A percentile compares a stretch with the other conserved stretches of the same genome.
Evolutionary conservation across 306 rosid species (phyloP).

Genomic region (Medicago arabica): DNA sequence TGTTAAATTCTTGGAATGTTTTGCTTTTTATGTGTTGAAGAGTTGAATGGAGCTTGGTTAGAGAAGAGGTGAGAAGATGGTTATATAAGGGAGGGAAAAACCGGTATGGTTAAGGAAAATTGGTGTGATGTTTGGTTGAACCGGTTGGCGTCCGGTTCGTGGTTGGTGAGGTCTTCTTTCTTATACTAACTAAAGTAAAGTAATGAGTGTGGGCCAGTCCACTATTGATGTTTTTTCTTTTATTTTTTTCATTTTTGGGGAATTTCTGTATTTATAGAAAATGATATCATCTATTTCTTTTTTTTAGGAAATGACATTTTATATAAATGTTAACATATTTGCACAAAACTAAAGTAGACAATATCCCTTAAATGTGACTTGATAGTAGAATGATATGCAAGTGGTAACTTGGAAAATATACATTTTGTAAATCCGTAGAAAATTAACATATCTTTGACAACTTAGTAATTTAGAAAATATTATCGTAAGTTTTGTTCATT

Average conservation of each 20-base stretch:
- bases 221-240: neutral
- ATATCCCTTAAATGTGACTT: too few species aligned
- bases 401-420: too few species aligned
- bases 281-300: too few species aligned
- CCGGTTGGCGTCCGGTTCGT: constrained; percentile 65
- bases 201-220: constrained; percentile 4
- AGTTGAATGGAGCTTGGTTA: constrained; percentile 23
- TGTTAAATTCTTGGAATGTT: neutral
- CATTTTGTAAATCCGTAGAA: too few species aligned
- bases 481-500: too few species aligned
- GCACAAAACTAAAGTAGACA: too few species aligned
- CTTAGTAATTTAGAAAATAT: too few species aligned
- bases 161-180: constrained; percentile 65
- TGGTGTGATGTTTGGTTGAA: constrained; percentile 44
- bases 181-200: neutral
- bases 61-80: neutral
- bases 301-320: neutral
- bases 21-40: neutral
- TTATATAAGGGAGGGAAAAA: constrained; percentile 33
- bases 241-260: neutral
- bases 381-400: too few species aligned
- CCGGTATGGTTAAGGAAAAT: constrained; percentile 35
- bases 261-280: constrained; percentile 17
- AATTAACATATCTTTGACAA: too few species aligned
- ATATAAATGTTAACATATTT: too few species aligned